Evolutionary conservation across 2,329 filamentous ascomycete species (phyloP).

Genomic region (Colletotrichum endophyticum): DNA sequence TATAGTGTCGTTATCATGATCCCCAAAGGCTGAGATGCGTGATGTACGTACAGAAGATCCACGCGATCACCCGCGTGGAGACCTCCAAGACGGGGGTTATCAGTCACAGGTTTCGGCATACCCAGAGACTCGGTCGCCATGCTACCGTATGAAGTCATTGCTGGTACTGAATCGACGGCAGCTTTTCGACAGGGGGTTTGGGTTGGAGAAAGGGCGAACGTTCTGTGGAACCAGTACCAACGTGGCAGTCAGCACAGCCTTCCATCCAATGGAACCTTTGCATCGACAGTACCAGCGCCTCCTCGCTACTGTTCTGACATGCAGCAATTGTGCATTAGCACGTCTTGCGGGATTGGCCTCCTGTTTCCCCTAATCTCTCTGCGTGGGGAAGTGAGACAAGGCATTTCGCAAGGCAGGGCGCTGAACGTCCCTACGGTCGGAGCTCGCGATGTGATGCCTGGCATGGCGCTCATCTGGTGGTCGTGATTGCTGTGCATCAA

Average conservation of each 20-base stretch:
- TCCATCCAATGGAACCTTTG: slow-evolving; percentile 13
- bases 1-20: not conserved
- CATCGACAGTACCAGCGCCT: not conserved
- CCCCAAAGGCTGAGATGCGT: not conserved
- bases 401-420: slow-evolving; percentile 11
- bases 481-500: not conserved
- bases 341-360: not conserved
- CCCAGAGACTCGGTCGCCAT: slow-evolving; percentile 6
- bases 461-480: not conserved
- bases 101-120: not conserved
- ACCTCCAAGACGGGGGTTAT: not conserved
- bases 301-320: slow-evolving; percentile 13
- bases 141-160: slow-evolving; percentile 4
- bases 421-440: not conserved
- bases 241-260: slow-evolving; percentile 16
- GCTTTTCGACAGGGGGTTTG: not conserved
- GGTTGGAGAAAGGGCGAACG: not conserved
- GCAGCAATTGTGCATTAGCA: not conserved
- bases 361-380: not conserved
- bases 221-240: not conserved
- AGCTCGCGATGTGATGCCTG: slow-evolving; percentile 11
- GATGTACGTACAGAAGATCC: not conserved
- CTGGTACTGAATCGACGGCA: not conserved
- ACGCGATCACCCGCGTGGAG: slow-evolving; percentile 2
- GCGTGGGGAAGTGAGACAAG: not conserved